Conservation (phyloP, 495 filamentous ascomycete species). For the Daldinia loculata region DNA sequence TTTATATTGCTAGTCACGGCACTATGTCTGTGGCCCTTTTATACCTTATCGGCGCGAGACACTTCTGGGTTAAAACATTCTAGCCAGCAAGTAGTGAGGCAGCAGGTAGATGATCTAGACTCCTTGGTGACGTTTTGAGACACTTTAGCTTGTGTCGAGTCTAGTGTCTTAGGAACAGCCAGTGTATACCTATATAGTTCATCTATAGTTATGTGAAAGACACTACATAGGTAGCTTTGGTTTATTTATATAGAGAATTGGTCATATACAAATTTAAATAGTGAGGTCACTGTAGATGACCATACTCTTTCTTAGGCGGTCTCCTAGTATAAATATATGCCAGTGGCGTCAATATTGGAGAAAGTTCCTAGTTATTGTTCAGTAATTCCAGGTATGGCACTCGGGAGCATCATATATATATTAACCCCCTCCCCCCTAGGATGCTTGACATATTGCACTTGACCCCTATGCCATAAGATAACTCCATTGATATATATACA, state of each 20-base stretch:
- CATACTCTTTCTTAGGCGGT: too few species aligned
- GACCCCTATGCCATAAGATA: neutral
- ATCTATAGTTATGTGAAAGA: neutral
- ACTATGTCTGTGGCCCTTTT: neutral
- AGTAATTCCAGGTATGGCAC: neutral
- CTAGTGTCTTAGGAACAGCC: neutral
- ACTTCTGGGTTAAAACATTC: neutral
- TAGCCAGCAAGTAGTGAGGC: neutral
- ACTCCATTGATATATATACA: neutral
- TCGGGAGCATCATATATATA: neutral
- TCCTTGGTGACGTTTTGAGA: neutral
- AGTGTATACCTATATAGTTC: neutral
- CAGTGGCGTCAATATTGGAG: too few species aligned
- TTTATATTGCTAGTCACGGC: too few species aligned
- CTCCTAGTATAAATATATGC: too few species aligned
- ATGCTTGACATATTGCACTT: neutral
- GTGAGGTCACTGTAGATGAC: too few species aligned
- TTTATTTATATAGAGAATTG: neutral
- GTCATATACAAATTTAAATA: neutral
- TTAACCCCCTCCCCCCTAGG: neutral
- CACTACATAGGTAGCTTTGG: neutral
- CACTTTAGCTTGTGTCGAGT: neutral
- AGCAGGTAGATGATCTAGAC: neutral
- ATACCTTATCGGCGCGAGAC: neutral
- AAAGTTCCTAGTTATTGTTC: neutral